phyloP scores from a whole-genome alignment of 768 basidiomycete genomes.

The Leccinum rimulosum region DNA sequence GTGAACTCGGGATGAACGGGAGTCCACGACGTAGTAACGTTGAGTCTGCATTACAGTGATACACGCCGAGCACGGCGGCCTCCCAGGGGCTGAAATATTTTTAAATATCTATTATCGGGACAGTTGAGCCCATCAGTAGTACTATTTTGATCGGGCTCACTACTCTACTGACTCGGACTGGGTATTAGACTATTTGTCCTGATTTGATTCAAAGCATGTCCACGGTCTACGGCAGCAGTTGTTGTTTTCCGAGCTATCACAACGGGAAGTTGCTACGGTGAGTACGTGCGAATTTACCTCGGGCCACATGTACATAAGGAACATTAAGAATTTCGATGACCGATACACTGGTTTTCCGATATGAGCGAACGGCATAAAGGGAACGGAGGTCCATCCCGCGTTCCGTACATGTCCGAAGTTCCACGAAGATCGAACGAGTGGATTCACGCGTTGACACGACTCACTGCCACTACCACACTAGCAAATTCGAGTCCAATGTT shows the following conservation, averaged over 20 bases:
- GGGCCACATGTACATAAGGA: neutral
- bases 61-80: too few species aligned
- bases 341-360: neutral
- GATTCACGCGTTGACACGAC: too few species aligned
- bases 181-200: neutral
- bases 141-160: neutral
- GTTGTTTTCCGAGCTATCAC: neutral
- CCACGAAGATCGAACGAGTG: neutral
- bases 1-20: slow-evolving; percentile 4
- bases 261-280: neutral
- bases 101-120: neutral
- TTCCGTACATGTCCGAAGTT: neutral
- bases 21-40: neutral
- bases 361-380: neutral
- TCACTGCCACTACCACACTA: neutral
- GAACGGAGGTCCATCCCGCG: neutral
- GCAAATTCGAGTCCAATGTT: neutral
- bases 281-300: neutral
- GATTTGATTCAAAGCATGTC: neutral
- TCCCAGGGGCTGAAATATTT: too few species aligned
- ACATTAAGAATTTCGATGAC: neutral
- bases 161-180: too few species aligned
- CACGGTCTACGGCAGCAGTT: neutral
- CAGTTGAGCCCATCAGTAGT: neutral
- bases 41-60: too few species aligned